Base-by-base conservation (phyloP, 768 basidiomycete genomes). In the Baorangia bicolor region DNA sequence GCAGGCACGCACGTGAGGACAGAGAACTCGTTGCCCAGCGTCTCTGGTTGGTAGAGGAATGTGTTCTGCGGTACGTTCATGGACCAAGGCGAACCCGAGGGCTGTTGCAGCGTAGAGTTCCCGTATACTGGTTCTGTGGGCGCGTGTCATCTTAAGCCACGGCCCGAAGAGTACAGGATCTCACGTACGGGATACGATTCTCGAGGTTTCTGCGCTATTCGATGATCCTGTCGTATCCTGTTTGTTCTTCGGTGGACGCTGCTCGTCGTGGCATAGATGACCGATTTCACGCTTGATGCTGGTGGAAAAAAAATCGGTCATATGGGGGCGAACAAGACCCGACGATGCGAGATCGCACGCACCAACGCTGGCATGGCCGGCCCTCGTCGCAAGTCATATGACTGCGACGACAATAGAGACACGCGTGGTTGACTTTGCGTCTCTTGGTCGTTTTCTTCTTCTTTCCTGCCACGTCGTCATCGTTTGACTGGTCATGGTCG, bases 281-380 rank as follows among this genome's bases (percentile, higher is more conserved):
- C 93, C 92, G 57, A 98, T 98, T 72, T 98, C 95, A 37, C 96
- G 86, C 72, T 98, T 98, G 65, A 98, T 92, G 65, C 94, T 95
- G 64, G 46, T 30, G 25, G 49, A 56, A n/a, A 30, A 30, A 20
- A 52, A 38, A 49, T 51, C 53, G 39, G 51, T 52, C 34, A 62
- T 45, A 8, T 9, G 47, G 51, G 51, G 50, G 18, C 60, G 43
- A 11, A 30, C 16, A 35, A n/a, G 37, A 14, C 3, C 53, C 25
- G 35, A 44, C 42, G 52, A 61, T 58, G 41, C 49, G n/a, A 54
- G 52, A 55, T 58, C 41, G n/a, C 35, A 64, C 90, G 71, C 69
- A 94, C 94, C 94, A 96, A 62, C 95, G 85, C 64, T 94, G 90
- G 71, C 95, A 97, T 16, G 94, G 94, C 35, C 89, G 77, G 18